Percentiles rank a stretch among this genome's conserved stretches.
phyloP scores from a whole-genome alignment of 768 basidiomycete genomes.

The Psilocybe cyanescens region DNA sequence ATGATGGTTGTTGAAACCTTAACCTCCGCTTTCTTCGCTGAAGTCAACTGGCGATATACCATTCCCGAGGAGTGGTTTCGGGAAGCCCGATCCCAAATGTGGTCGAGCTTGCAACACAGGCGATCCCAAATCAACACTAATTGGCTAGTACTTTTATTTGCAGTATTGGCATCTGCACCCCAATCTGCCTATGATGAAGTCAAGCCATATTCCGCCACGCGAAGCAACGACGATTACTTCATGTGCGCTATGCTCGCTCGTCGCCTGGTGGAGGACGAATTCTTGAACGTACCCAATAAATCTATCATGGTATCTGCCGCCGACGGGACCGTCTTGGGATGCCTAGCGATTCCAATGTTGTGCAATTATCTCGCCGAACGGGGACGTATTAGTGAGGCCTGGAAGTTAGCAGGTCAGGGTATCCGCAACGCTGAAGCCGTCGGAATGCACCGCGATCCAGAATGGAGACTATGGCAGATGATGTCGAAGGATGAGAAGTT shows the following conservation, averaged over 20 bases:
- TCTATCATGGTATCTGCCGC: slow-evolving; percentile 42
- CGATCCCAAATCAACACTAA: slow-evolving; percentile 48
- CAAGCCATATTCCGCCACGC: slow-evolving; percentile 10
- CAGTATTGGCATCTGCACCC: slow-evolving; percentile 48
- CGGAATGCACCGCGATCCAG: slow-evolving; percentile 48
- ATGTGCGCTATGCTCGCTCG: slow-evolving; percentile 48
- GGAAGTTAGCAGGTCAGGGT: slow-evolving; percentile 47
- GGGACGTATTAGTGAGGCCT: slow-evolving; percentile 53
- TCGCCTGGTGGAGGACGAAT: slow-evolving; percentile 48
- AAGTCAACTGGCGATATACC: slow-evolving; percentile 54
- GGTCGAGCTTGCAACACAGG: slow-evolving; percentile 40
- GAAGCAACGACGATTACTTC: slow-evolving; percentile 36
- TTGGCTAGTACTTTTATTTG: slow-evolving; percentile 55
- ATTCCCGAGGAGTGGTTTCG: slow-evolving; percentile 54
- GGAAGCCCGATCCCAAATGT: slow-evolving; percentile 47
- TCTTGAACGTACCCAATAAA: slow-evolving; percentile 36
- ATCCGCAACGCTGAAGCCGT: slow-evolving; percentile 43
- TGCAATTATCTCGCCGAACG: slow-evolving; percentile 48
- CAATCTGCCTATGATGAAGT: slow-evolving; percentile 23
- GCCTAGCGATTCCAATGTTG: slow-evolving; percentile 48
- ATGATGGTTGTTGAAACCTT: slow-evolving; percentile 36
- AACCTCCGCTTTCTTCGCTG: slow-evolving; percentile 43
- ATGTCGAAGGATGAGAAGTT: slow-evolving; percentile 46
- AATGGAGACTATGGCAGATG: slow-evolving; percentile 43
- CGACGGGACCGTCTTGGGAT: slow-evolving; percentile 50